Evolutionary conservation across 176 grass and related monocot species (phyloP), one percentile per base, ranked within the genome.

Genomic region (Rhipidocladum racemiflorum): DNA sequence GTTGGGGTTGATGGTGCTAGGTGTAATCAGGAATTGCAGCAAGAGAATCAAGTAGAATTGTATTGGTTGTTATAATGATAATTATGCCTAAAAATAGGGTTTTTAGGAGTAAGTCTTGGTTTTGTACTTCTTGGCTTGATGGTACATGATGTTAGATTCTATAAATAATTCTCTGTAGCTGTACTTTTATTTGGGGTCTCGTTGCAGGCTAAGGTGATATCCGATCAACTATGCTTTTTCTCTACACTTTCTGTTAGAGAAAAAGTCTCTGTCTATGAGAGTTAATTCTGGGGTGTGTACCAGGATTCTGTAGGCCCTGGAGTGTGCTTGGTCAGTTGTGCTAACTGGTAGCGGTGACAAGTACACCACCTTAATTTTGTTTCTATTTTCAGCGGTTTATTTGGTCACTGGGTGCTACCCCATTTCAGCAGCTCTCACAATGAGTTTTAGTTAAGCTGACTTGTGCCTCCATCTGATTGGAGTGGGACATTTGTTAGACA

Each of bases 371-470:
- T 65, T 65, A 23, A 21, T 50, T 74, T 55, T 55, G 50, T 57
- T 85, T 85, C 87, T 80, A 85, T 79, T 89, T 89, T 80, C 80
- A 85, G 81, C 61, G 25, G 21, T 20, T 1, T 74, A 28, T 67
- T 46, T 81, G 38, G 34, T 69, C 65, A 10, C 14, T 21, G 20
- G 70, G 65, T 45, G 39, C 55, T 82, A 61, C 72, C 9, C 8
- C 17, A 54, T 40, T 24, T 49, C 20, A 17, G 73, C 50, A 80
- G 40, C 61, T 84, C 48, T 25, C 42, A 7, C 38, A 60, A 12
- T 36, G 21, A 67, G 69, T 15, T 73, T 74, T 73, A 79, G 34
- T 80, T 81, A 34, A 24, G 72, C 46, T 65, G 60, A 80, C 45
- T 35, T 64, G 49, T 68, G 49, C 75, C 54, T 60, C 61, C 61